Base-by-base conservation (phyloP, 2,329 filamentous ascomycete species). In the Fusarium ambrosium region DNA sequence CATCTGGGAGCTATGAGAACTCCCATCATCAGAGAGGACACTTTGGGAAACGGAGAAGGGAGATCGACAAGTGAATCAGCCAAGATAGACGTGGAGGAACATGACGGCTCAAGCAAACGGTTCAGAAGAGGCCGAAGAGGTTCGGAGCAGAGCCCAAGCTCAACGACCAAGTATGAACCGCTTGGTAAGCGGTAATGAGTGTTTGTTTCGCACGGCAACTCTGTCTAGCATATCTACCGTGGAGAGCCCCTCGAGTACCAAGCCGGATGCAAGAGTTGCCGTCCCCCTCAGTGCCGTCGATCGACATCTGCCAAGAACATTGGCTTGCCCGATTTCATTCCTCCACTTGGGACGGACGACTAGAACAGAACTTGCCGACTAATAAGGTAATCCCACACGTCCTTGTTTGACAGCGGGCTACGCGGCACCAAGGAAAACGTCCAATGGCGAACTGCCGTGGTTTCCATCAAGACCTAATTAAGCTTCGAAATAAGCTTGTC, bases 401-500 rank as follows among this genome's bases (percentile, higher is more conserved):
- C 24, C 37, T 45, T 32, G 59, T 45, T 62, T 62, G 59, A 20
- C 27, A 62, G 29, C 59, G n/a, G 59, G 27, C 39, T 41, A 34
- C 29, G 41, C 59, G 58, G 58, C 55, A 22, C 34, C 55, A 14
- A 34, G 59, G 11, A 18, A 29, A 37, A n/a, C 22, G 29, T n/a
- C 51, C 51, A 55, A 48, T 39, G 24, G 14, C 18, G 18, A 48
- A 43, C 16, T 37, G 24, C 27, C 34, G 56, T 59, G 51, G 18
- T 29, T 29, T 29, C 27, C 39, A 65, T 59, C 29, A 51, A 63
- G 64, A 34, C 13, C 45, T 13, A 37, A 37, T 68, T 78, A 77
- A 78, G 73, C 75, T 77, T 77, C 64, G 65, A 75, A 75, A 78
- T 78, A 77, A 77, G 75, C 75, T 77, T 77, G 75, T 77, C 69